phyloP scores from a whole-genome alignment of 2,329 filamentous ascomycete species.

The Cercospora janseana region DNA sequence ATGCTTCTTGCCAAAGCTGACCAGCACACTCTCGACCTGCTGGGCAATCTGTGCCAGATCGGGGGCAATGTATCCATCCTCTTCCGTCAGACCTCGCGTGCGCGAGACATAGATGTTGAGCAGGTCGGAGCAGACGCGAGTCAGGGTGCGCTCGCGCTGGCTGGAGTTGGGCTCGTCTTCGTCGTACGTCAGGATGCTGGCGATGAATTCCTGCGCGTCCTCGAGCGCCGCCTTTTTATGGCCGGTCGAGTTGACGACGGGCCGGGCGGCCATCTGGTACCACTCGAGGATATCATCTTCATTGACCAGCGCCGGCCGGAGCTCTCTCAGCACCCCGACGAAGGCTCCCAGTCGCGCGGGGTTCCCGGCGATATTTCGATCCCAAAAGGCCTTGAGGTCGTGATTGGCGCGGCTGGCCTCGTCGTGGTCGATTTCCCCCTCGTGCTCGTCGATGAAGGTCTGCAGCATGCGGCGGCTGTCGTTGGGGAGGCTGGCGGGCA shows the following conservation, averaged over 20 bases:
- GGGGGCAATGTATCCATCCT: slow-evolving; percentile 39
- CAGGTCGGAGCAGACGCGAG: slow-evolving; percentile 58
- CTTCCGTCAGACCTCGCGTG: slow-evolving; percentile 41
- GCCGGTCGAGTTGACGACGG: slow-evolving; percentile 56
- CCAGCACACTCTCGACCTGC: slow-evolving; percentile 54
- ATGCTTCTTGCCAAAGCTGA: slow-evolving; percentile 62
- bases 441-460: slow-evolving; percentile 64
- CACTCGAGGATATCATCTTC: slow-evolving; percentile 65
- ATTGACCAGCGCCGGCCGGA: slow-evolving; percentile 64
- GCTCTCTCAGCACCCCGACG: slow-evolving; percentile 62
- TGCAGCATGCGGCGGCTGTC: slow-evolving; percentile 44
- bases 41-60: slow-evolving; percentile 49
- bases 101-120: slow-evolving; percentile 46
- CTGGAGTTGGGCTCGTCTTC: slow-evolving; percentile 54
- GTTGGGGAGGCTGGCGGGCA: slow-evolving; percentile 61
- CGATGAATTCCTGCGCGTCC: slow-evolving; percentile 63
- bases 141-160: slow-evolving; percentile 54
- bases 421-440: slow-evolving; percentile 56
- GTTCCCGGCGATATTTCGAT: slow-evolving; percentile 59
- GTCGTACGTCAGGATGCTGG: slow-evolving; percentile 64
- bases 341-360: slow-evolving; percentile 64
- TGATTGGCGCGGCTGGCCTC: slow-evolving; percentile 67
- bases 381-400: slow-evolving; percentile 66
- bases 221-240: slow-evolving; percentile 63
- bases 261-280: slow-evolving; percentile 65